Conservation (phyloP, 1,284 basidiomycete species). For the Ustilago trichophora region DNA sequence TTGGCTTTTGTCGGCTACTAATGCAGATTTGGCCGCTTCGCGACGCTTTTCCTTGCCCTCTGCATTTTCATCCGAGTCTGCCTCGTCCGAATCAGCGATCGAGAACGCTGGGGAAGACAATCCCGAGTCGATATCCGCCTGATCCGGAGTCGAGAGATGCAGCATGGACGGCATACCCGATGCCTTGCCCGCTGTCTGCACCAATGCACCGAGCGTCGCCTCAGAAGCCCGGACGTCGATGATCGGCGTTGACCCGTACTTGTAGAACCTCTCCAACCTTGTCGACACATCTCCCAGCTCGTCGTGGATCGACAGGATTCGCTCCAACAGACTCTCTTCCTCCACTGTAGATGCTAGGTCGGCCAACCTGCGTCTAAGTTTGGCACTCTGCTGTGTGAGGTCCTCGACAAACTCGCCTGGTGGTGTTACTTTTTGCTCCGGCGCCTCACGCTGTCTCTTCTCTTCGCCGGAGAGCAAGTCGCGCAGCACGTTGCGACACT, state of each 20-base stretch:
- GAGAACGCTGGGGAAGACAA: conserved; percentile 52
- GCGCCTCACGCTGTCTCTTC: conserved; percentile 33
- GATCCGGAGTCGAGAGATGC: conserved; percentile 24
- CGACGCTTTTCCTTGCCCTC: neutral
- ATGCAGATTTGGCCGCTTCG: neutral
- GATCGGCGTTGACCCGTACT: conserved; percentile 9
- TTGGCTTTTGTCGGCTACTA: too few relatives aligned
- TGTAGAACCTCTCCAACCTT: conserved; percentile 40
- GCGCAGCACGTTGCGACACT: conserved; percentile 40
- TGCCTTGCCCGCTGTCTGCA: neutral
- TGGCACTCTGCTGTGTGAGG: conserved; percentile 42
- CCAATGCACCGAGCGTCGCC: neutral
- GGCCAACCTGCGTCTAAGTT: conserved; percentile 25
- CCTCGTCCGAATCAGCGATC: conserved; percentile 56
- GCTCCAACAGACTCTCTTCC: conserved; percentile 27
- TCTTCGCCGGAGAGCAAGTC: conserved; percentile 50
- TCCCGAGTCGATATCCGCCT: conserved; percentile 22
- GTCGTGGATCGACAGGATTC: conserved; percentile 48
- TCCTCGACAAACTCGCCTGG: conserved; percentile 51
- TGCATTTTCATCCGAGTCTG: conserved; percentile 20
- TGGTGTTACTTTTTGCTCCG: conserved; percentile 21
- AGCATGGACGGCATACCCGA: neutral
- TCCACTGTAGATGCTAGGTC: conserved; percentile 26
- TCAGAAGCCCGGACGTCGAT: conserved; percentile 5
- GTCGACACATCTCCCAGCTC: conserved; percentile 44